phyloP scores from a whole-genome alignment of 768 basidiomycete species.

The Cubamyces sp. region DNA sequence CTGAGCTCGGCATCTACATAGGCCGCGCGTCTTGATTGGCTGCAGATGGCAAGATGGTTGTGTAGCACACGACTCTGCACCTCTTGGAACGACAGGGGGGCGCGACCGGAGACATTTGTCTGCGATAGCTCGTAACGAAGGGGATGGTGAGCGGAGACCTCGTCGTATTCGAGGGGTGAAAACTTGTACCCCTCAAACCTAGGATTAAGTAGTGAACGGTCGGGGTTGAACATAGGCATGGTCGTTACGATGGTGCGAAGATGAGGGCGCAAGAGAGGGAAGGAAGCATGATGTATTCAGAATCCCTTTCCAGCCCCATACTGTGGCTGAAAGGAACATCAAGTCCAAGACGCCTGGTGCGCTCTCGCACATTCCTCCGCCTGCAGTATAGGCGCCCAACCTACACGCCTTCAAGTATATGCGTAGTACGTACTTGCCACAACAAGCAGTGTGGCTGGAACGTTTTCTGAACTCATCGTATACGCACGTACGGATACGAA shows the following conservation, averaged over 20 bases:
- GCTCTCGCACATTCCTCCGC: too few relatives aligned
- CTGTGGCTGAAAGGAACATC: too few relatives aligned
- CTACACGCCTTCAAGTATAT: too few relatives aligned
- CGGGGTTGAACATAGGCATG: constrained; percentile 28
- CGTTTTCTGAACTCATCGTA: too few relatives aligned
- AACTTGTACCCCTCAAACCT: constrained; percentile 88
- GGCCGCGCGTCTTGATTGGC: constrained; percentile 49
- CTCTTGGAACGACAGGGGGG: constrained; percentile 75
- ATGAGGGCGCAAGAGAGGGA: too few relatives aligned
- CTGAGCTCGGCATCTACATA: constrained; percentile 71
- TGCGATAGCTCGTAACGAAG: constrained; percentile 52
- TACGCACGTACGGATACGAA: too few relatives aligned
- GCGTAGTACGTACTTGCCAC: too few relatives aligned
- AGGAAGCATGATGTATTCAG: too few relatives aligned
- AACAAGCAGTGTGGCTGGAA: too few relatives aligned
- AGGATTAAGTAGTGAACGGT: constrained; percentile 66
- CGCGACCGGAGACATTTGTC: constrained; percentile 61
- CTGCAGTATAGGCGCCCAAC: too few relatives aligned
- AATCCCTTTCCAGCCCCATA: too few relatives aligned
- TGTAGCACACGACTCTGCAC: constrained; percentile 84
- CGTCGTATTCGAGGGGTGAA: constrained; percentile 61
- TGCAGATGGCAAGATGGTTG: constrained; percentile 70
- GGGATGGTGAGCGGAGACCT: constrained; percentile 51
- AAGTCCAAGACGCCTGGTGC: too few relatives aligned
- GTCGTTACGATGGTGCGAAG: not conserved